phyloP scores from a whole-genome alignment of 306 rosid species.

The Vigna reflexopilosa region DNA sequence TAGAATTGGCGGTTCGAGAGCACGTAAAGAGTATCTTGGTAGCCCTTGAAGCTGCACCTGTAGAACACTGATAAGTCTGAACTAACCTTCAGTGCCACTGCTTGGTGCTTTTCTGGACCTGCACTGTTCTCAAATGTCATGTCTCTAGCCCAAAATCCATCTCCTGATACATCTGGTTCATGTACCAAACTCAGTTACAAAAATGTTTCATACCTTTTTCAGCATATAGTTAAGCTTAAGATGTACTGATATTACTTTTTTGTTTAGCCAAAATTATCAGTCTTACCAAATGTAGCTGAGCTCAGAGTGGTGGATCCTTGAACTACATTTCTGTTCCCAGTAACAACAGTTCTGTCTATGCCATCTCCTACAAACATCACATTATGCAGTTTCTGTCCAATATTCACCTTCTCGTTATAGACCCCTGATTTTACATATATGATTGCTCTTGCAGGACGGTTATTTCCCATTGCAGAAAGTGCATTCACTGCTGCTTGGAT shows the following conservation, averaged over 20 bases:
- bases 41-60: conserved; percentile 62
- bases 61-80: conserved; percentile 64
- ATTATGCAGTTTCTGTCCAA: conserved; percentile 50
- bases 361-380: conserved; percentile 85
- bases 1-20: conserved; percentile 76
- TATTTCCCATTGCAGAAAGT: conserved; percentile 44
- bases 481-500: conserved; percentile 60
- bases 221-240: too few species aligned
- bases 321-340: conserved; percentile 49
- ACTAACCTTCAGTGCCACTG: conserved; percentile 67
- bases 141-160: conserved; percentile 82
- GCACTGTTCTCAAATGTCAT: conserved; percentile 80
- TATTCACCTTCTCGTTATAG: conserved; percentile 64
- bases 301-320: conserved; percentile 55
- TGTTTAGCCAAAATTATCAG: too few species aligned
- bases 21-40: conserved; percentile 74
- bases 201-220: background rate
- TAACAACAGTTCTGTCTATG: conserved; percentile 62
- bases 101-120: conserved; percentile 69
- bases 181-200: background rate
- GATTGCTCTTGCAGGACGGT: conserved; percentile 46
- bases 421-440: conserved; percentile 66
- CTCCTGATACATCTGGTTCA: conserved; percentile 67
- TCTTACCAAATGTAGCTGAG: conserved; percentile 76
- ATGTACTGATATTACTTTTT: too few species aligned